Evolutionary conservation across 208 protist species (phyloP), one percentile per base, ranked within the genome.

Genomic region (Wallacemonas sp.): DNA sequence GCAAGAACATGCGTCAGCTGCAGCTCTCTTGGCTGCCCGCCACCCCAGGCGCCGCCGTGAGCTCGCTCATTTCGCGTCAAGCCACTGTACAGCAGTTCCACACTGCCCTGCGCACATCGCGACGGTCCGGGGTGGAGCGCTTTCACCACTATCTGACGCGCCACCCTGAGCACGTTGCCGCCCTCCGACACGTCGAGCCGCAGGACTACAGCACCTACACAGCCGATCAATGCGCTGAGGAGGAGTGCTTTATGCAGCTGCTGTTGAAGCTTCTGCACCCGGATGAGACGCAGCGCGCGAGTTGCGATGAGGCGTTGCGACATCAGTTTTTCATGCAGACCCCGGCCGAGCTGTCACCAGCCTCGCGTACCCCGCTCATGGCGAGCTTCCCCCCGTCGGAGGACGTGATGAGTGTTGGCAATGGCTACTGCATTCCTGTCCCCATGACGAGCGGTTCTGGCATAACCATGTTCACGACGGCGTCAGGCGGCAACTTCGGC

Each of bases 201-300:
- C 42, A 49, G 27, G 45, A 46, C 60, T 49, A 65, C 44, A 41
- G 2, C 24, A 41, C 44, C 42, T 65, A 49, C 60, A 53, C 60
- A 2, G 31, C 41, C 12, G 60, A 46, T 19, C 60, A 30, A 12
- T 22, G 27, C 33, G 63, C 59, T 5, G 86, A 88, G 30, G 74
- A 84, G 31, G 47, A 66, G 39, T 67, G 65, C 14, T 76, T 96
- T 24, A 62, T 90, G 11, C 70, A 90, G 51, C 70, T 96, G n/a
- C 75, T 96, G 24, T 72, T 75, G 31, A 60, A 70, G 22, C 70
- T 96, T 5, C 66, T 96, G n/a, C 38, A 86, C 42, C 86, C 87
- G 19, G 83, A 96, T 64, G 80, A 84, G 59, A 46, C 33, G 33
- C 34, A 68, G 34, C 82, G 90, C 19, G 30, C 93, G 14, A 79